phyloP scores from a whole-genome alignment of 352 stramenopile genomes.

The Globisporangium polare region DNA sequence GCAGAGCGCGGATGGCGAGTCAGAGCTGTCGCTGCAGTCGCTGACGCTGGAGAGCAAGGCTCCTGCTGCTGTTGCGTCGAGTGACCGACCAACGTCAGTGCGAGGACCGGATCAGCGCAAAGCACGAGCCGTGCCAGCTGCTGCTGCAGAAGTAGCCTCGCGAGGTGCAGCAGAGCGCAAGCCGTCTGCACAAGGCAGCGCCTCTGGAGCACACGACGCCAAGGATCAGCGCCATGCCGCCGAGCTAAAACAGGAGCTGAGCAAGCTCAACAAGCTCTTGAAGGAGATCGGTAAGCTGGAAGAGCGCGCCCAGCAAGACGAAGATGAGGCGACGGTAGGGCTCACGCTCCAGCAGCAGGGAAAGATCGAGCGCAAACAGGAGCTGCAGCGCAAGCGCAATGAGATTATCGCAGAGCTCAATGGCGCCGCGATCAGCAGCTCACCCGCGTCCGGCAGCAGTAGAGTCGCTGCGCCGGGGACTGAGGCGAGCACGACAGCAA shows the following conservation, averaged over 20 bases:
- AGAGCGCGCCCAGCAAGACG: conserved; percentile 2
- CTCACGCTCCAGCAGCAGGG: conserved; percentile 19
- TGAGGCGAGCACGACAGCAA: neutral
- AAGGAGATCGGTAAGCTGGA: conserved; percentile 35
- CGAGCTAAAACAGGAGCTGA: conserved; percentile 45
- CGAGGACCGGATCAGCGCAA: neutral
- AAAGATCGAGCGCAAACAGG: conserved; percentile 16
- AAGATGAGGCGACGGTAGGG: conserved; percentile 8
- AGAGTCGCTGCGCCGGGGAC: neutral
- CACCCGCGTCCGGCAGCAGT: neutral
- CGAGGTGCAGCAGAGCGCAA: neutral
- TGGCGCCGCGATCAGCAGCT: conserved; percentile 26
- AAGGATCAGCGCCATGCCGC: conserved; percentile 13
- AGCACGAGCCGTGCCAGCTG: neutral
- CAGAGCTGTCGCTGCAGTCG: conserved; percentile 26
- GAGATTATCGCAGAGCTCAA: conserved; percentile 41
- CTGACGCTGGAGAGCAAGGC: conserved; percentile 28
- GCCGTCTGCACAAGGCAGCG: neutral
- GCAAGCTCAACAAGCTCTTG: conserved; percentile 45
- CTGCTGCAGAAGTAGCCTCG: neutral
- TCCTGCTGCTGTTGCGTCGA: neutral
- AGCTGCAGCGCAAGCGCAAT: conserved; percentile 10
- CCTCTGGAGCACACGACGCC: neutral
- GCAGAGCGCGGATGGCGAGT: conserved; percentile 1
- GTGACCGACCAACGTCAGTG: neutral